Percentiles rank a stretch among this genome's conserved stretches.
These are phyloP conservation scores for Solanum hybrid DNA, from an alignment of 305 asterid genomes.

Conservation along the genomic window DNA sequence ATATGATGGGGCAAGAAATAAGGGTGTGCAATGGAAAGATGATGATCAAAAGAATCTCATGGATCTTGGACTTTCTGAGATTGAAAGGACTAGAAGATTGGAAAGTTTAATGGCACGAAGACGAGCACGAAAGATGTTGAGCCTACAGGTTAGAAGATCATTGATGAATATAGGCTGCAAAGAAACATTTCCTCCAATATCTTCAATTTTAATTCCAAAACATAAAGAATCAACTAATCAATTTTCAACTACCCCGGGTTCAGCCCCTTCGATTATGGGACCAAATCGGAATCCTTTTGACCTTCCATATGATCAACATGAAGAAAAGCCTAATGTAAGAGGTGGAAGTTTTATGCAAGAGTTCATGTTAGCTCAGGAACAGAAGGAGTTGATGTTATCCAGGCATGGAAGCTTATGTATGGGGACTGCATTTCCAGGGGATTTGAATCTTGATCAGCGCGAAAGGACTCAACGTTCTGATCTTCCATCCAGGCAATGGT, in stretches of 20 bases:
- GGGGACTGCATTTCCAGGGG: slow-evolving; percentile 33
- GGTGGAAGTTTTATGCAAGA: slow-evolving; percentile 71
- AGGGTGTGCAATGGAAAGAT: slow-evolving; percentile 29
- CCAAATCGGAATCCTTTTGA: slow-evolving; percentile 78
- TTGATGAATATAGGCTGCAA: slow-evolving; percentile 32
- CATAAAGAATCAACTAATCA: slow-evolving; percentile 6
- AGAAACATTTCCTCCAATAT: slow-evolving; percentile 17
- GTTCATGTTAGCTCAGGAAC: slow-evolving; percentile 29
- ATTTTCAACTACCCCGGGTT: slow-evolving; percentile 59
- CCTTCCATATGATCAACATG: slow-evolving; percentile 87
- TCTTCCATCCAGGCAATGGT: slow-evolving; percentile 16
- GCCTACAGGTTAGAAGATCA: slow-evolving; percentile 39
- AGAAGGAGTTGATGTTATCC: slow-evolving; percentile 37
- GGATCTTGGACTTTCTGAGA: slow-evolving; percentile 58
- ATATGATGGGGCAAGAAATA: slow-evolving; percentile 24
- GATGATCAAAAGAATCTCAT: slow-evolving; percentile 38
- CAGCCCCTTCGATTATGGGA: slow-evolving; percentile 70
- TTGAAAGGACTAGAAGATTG: slow-evolving; percentile 59
- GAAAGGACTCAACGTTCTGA: slow-evolving; percentile 8
- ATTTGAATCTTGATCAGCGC: slow-evolving; percentile 9
- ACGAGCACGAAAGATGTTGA: slow-evolving; percentile 46
- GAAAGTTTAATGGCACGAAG: slow-evolving; percentile 86
- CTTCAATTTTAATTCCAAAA: slow-evolving; percentile 41
- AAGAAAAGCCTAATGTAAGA: slow-evolving; percentile 72
- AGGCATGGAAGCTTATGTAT: slow-evolving; percentile 60